Evolutionary conservation across 2,329 filamentous ascomycete species (phyloP).

Genomic region (Colletotrichum australisinense): DNA sequence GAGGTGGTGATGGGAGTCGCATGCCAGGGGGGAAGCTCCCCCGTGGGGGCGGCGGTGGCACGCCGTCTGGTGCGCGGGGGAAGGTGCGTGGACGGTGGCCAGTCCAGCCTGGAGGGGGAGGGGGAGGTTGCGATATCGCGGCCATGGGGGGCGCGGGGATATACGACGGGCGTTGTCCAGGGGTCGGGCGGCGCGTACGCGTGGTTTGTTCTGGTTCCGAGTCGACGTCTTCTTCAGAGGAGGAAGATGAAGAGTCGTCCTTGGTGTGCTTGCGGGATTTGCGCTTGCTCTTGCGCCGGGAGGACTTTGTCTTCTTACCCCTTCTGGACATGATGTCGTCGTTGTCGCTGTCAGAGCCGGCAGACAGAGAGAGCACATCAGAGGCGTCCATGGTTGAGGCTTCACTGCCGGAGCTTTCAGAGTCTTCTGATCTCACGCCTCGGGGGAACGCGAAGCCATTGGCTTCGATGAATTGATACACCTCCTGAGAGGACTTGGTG

Average conservation of each 20-base stretch:
- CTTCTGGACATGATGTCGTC: neutral
- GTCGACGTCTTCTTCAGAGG: neutral
- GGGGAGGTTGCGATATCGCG: conserved; percentile 13
- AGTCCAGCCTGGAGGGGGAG: conserved; percentile 28
- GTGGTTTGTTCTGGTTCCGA: conserved; percentile 37
- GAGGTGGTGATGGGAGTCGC: conserved; percentile 1
- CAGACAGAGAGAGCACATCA: conserved; percentile 19
- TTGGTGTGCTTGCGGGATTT: conserved; percentile 14
- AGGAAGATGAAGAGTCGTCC: neutral
- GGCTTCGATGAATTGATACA: conserved; percentile 41
- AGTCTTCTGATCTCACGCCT: conserved; percentile 19
- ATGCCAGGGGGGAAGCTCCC: conserved; percentile 17
- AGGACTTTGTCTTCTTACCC: conserved; percentile 20
- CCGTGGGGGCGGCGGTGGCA: conserved; percentile 6
- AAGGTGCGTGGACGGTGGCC: conserved; percentile 11
- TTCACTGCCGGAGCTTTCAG: conserved; percentile 25
- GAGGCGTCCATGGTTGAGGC: conserved; percentile 25
- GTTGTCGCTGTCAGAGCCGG: conserved; percentile 21
- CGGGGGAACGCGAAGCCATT: conserved; percentile 46
- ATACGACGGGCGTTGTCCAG: conserved; percentile 34
- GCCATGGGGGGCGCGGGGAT: conserved; percentile 36
- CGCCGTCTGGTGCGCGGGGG: conserved; percentile 31
- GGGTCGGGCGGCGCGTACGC: conserved; percentile 37
- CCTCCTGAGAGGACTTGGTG: conserved; percentile 51
- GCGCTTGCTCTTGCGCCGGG: conserved; percentile 18